phyloP scores from a whole-genome alignment of 2,329 filamentous ascomycete species.

The Geosmithia flava region DNA sequence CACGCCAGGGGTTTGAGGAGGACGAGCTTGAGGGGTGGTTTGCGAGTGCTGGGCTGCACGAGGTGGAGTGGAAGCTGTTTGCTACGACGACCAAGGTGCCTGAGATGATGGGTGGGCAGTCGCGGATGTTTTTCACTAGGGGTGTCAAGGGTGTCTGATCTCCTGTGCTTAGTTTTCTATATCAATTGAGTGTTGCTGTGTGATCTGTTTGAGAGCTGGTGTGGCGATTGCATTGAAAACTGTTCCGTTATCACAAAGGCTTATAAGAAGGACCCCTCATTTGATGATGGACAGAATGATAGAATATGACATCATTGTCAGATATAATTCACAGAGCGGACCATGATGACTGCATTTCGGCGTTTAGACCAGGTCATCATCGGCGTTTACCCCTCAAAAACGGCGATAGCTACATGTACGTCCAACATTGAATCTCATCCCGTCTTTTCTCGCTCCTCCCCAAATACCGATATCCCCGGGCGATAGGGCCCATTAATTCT shows the following conservation, averaged over 20 bases:
- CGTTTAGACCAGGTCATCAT: not conserved
- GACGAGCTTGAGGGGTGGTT: constrained; percentile 9
- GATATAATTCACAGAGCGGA: no score
- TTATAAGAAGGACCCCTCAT: no score
- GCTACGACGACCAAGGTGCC: constrained; percentile 9
- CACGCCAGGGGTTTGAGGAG: constrained; percentile 11
- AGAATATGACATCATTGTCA: no score
- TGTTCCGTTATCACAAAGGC: no score
- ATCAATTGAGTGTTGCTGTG: no score
- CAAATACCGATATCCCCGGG: not conserved
- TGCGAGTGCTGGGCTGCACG: constrained; percentile 9
- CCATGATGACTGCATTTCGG: no score
- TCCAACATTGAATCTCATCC: not conserved
- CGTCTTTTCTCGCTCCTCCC: not conserved
- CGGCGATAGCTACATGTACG: not conserved
- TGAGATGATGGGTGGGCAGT: constrained; percentile 9
- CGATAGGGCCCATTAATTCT: no score
- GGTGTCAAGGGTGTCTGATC: constrained; percentile 2
- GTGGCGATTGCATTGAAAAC: no score
- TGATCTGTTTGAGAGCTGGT: no score
- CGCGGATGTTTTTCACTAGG: constrained; percentile 12
- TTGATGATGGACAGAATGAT: no score
- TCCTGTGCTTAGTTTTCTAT: no score
- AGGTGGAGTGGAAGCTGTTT: constrained; percentile 13
- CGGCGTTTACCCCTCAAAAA: not conserved